Conservation (phyloP, 1,139 yeast species). For the Schizosaccharomyces versatilis region DNA sequence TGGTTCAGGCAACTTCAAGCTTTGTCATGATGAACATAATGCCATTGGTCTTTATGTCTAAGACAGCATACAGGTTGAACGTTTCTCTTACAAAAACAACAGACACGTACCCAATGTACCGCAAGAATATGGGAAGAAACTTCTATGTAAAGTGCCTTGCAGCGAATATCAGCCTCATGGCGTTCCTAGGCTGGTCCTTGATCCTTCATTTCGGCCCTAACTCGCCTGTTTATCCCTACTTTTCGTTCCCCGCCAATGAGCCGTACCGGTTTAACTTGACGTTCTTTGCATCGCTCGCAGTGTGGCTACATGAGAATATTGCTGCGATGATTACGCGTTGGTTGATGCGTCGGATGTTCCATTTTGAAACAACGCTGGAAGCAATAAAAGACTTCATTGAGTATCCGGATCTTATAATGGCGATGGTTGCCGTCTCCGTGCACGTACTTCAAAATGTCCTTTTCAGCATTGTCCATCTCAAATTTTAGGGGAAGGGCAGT, state of each 20-base stretch:
- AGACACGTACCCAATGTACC: slow-evolving; percentile 3
- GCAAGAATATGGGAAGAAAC: slow-evolving; percentile 9
- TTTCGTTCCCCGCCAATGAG: not conserved
- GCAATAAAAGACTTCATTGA: slow-evolving; percentile 5
- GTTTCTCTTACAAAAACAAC: slow-evolving; percentile 3
- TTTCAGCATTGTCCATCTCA: slow-evolving; percentile 3
- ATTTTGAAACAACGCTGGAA: slow-evolving; percentile 5
- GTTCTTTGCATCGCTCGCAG: slow-evolving; percentile 5
- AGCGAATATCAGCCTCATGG: slow-evolving; percentile 11
- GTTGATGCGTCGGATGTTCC: slow-evolving; percentile 3
- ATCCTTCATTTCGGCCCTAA: slow-evolving; percentile 12
- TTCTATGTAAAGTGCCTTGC: slow-evolving; percentile 11
- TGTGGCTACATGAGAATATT: slow-evolving; percentile 4
- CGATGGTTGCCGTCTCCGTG: slow-evolving; percentile 4
- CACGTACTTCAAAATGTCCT: slow-evolving; percentile 7
- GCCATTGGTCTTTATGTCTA: slow-evolving; percentile 9
- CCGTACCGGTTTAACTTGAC: slow-evolving; percentile 4
- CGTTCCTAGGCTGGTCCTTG: slow-evolving; percentile 11
- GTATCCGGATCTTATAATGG: slow-evolving; percentile 6
- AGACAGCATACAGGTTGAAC: slow-evolving; percentile 3
- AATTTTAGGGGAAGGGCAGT: not conserved
- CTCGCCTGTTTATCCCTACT: slow-evolving; percentile 3
- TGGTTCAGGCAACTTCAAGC: slow-evolving; percentile 11
- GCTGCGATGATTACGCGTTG: slow-evolving; percentile 4
- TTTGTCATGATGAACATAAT: slow-evolving; percentile 8